Conservation (phyloP, 257 asterid species). For the Solanum bukasovii region DNA sequence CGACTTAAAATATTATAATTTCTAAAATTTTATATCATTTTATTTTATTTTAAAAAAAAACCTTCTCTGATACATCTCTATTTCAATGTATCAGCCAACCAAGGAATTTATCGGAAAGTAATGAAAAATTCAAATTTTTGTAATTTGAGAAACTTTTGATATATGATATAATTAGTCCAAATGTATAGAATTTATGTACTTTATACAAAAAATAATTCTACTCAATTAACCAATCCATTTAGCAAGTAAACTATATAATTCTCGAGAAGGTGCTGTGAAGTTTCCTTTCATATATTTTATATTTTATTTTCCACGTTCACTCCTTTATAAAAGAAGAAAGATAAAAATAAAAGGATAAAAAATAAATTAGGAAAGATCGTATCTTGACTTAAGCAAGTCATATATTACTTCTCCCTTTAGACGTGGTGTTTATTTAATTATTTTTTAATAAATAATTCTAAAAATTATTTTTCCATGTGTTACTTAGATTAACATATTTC, state of each 20-base stretch:
- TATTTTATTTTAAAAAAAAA: too few relatives aligned
- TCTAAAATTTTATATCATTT: too few relatives aligned
- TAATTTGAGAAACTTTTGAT: too few relatives aligned
- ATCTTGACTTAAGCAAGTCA: background rate
- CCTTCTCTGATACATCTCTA: too few relatives aligned
- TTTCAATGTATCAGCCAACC: too few relatives aligned
- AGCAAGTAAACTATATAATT: too few relatives aligned
- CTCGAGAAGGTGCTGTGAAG: background rate
- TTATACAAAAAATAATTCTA: too few relatives aligned
- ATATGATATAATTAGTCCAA: too few relatives aligned
- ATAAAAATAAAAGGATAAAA: background rate
- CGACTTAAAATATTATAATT: too few relatives aligned
- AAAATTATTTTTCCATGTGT: background rate
- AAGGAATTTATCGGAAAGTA: rapidly evolving
- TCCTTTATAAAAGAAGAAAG: background rate
- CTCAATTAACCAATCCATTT: too few relatives aligned
- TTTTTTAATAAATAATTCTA: background rate
- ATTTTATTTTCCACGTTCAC: background rate
- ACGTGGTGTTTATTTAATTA: background rate
- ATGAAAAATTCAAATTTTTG: too few relatives aligned
- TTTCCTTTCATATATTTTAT: background rate
- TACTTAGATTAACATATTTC: background rate
- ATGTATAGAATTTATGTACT: too few relatives aligned
- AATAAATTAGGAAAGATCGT: background rate
- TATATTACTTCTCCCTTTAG: background rate